These are phyloP conservation scores for Leccinum ochraceum DNA, from an alignment of 768 basidiomycete genomes.

Conservation along the genomic window DNA sequence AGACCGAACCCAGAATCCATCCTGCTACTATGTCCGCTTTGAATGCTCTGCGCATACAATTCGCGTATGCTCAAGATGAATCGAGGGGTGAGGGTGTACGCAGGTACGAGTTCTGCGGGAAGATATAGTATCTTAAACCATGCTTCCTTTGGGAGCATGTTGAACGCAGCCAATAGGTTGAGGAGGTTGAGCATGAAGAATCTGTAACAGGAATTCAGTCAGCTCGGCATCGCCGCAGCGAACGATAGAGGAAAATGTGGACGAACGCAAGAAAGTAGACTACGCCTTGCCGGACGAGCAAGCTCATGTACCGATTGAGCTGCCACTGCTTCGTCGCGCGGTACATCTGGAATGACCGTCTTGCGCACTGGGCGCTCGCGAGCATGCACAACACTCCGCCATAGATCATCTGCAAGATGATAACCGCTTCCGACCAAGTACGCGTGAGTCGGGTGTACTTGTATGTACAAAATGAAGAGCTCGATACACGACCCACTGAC, in stretches of 20 bases:
- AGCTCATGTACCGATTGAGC: not conserved
- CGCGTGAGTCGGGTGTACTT: not conserved
- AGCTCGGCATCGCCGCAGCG: not conserved
- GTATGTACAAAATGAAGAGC: not conserved
- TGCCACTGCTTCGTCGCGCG: not conserved
- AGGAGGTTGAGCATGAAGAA: not conserved
- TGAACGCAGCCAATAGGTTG: not conserved
- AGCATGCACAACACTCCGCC: not conserved
- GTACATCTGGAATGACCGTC: not conserved
- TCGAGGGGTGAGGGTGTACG: not conserved
- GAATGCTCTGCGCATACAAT: not conserved
- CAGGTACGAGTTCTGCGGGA: not conserved
- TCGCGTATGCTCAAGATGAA: not conserved
- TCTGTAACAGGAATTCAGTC: not conserved
- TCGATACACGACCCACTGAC: too few species aligned
- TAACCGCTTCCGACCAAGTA: not conserved
- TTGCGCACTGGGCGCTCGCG: not conserved
- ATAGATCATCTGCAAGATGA: not conserved
- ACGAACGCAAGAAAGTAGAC: slow-evolving; percentile 1
- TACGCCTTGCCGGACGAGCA: not conserved
- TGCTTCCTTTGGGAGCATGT: not conserved
- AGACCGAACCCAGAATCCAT: not conserved
- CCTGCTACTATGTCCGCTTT: slow-evolving; percentile 7
- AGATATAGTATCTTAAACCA: not conserved
- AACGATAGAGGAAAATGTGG: not conserved